These are phyloP conservation scores for Gaertneriomyces sp. DNA, from an alignment of 192 early-diverging fungal genomes.

Conservation along the genomic window DNA sequence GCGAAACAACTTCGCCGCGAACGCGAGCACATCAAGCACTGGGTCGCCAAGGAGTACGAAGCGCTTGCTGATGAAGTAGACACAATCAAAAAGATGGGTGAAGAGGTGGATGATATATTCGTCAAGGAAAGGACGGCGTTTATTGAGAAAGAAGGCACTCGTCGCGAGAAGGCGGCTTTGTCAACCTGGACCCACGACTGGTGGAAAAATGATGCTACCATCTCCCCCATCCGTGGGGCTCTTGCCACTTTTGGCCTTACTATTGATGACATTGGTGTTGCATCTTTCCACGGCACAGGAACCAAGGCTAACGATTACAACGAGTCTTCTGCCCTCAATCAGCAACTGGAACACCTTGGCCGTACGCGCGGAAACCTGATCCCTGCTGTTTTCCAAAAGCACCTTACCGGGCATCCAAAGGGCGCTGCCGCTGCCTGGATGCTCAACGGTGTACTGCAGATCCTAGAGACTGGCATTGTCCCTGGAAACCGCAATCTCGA, in stretches of 20 bases:
- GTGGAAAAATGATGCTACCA: conserved; percentile 65
- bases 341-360: conserved; percentile 82
- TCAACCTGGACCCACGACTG: conserved; percentile 78
- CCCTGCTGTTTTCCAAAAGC: conserved; percentile 85
- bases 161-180: conserved; percentile 66
- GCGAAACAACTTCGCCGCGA: conserved; percentile 68
- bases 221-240: conserved; percentile 82
- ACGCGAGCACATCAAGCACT: conserved; percentile 71
- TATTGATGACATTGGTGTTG: conserved; percentile 86
- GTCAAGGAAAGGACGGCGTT: conserved; percentile 50
- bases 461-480: conserved; percentile 76
- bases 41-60: conserved; percentile 75
- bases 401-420: conserved; percentile 96
- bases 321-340: conserved; percentile 81
- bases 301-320: conserved; percentile 96
- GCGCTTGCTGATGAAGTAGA: conserved; percentile 64
- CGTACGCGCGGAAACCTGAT: conserved; percentile 76
- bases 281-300: conserved; percentile 94
- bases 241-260: conserved; percentile 84
- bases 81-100: conserved; percentile 42
- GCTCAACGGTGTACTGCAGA: conserved; percentile 89
- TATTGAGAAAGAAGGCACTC: conserved; percentile 45
- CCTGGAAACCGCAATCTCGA: conserved; percentile 92
- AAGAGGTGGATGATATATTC: conserved; percentile 40
- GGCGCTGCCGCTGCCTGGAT: conserved; percentile 95